Percentiles rank a stretch among this genome's conserved stretches.
These are phyloP conservation scores for Santalum album DNA, from an alignment of 164 flowering plant genomes.

Conservation along the genomic window DNA sequence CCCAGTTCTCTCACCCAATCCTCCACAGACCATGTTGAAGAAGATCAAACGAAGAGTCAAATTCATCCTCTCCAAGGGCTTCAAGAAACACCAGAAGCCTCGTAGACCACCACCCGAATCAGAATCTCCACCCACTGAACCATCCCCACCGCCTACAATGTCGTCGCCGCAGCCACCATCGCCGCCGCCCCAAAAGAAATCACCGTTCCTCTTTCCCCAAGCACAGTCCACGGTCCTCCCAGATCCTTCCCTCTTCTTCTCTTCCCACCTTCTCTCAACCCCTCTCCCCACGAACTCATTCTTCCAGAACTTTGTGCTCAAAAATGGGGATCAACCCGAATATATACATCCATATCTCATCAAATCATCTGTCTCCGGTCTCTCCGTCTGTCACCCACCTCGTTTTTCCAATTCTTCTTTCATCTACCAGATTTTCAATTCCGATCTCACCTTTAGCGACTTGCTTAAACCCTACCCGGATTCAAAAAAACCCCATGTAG, in stretches of 20 bases:
- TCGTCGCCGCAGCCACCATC: slow-evolving; percentile 11
- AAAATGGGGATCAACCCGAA: slow-evolving; percentile 85
- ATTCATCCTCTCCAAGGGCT: background rate
- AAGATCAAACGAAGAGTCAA: background rate
- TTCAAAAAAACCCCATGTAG: slow-evolving; percentile 22
- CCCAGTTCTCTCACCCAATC: too few relatives aligned
- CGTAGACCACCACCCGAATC: slow-evolving; percentile 2
- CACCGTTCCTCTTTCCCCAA: slow-evolving; percentile 49
- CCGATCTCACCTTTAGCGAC: slow-evolving; percentile 63
- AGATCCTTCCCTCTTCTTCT: slow-evolving; percentile 72
- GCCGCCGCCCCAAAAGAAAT: slow-evolving; percentile 1
- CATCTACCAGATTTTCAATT: slow-evolving; percentile 48
- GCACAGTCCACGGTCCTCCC: slow-evolving; percentile 70
- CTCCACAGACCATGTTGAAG: background rate
- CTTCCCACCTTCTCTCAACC: slow-evolving; percentile 55
- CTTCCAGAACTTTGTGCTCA: slow-evolving; percentile 82
- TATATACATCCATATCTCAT: slow-evolving; percentile 87
- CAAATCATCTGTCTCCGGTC: slow-evolving; percentile 53
- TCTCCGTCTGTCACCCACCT: slow-evolving; percentile 73
- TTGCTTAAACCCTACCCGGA: slow-evolving; percentile 5
- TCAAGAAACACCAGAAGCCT: background rate
- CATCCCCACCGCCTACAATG: slow-evolving; percentile 6
- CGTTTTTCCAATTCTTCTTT: slow-evolving; percentile 37
- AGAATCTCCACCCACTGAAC: background rate
- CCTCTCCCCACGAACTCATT: slow-evolving; percentile 95